A percentile compares a stretch with the other conserved stretches of the same genome.
Conservation (phyloP, 495 filamentous ascomycete species). For the Penicillium malachiteum region DNA sequence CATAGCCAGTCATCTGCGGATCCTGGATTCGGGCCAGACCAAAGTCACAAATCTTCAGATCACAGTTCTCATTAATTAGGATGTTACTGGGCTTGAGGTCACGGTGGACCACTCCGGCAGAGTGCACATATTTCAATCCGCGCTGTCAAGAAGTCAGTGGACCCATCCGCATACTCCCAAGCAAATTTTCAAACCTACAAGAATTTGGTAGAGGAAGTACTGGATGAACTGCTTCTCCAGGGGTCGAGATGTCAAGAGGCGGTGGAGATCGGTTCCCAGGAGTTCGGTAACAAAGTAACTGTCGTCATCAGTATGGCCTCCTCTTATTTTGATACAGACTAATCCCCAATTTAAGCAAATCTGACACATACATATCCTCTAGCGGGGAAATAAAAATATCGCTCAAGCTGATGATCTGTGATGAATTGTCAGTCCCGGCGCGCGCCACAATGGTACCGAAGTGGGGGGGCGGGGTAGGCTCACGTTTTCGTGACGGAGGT, state of each 20-base stretch:
- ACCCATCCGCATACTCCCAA: constrained; percentile 70
- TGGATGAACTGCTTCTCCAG: constrained; percentile 99
- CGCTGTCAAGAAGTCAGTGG: constrained; percentile 59
- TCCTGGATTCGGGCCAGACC: constrained; percentile 96
- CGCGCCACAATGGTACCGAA: not conserved
- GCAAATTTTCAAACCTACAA: constrained; percentile 66
- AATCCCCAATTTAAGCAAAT: constrained; percentile 3
- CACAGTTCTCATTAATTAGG: constrained; percentile 98
- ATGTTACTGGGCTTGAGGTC: constrained; percentile 99
- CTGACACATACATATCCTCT: constrained; percentile 84
- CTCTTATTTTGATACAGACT: not conserved
- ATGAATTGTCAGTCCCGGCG: constrained; percentile 20
- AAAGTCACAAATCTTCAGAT: constrained; percentile 99
- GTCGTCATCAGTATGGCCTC: constrained; percentile 18
- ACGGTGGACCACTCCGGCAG: constrained; percentile 94
- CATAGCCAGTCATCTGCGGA: constrained; percentile 99
- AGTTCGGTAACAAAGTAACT: constrained; percentile 99
- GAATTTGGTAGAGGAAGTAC: constrained; percentile 98
- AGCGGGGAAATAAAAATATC: constrained; percentile 99
- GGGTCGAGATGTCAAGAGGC: constrained; percentile 89
- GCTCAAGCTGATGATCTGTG: constrained; percentile 92
- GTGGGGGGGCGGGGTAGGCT: constrained; percentile 9
- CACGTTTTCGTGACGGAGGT: constrained; percentile 96
- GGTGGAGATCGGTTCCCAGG: constrained; percentile 93
- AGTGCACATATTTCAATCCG: constrained; percentile 98